phyloP scores from a whole-genome alignment of 2,329 filamentous ascomycete genomes.

The Gnomoniopsis smithogilvyi region DNA sequence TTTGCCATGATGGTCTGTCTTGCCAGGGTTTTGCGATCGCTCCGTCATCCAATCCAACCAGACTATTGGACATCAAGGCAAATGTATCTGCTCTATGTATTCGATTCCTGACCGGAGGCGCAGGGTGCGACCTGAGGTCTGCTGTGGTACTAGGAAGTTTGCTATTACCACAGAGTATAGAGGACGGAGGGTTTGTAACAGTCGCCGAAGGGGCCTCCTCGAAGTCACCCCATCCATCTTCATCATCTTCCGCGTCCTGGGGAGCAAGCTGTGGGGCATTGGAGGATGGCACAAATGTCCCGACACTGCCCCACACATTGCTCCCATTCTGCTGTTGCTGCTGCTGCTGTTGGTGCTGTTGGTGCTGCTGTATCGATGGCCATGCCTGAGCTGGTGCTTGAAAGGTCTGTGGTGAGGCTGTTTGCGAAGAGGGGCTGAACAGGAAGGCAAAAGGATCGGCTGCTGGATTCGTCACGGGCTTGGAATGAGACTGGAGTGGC shows the following conservation, averaged over 20 bases:
- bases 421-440: slow-evolving; percentile 17
- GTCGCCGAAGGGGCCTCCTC: slow-evolving; percentile 47
- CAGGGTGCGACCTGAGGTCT: slow-evolving; percentile 6
- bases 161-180: neutral
- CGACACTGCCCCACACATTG: slow-evolving; percentile 23
- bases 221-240: slow-evolving; percentile 68
- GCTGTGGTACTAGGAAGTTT: neutral
- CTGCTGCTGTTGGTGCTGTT: slow-evolving; percentile 12
- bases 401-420: slow-evolving; percentile 12
- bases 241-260: slow-evolving; percentile 37
- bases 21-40: slow-evolving; percentile 20
- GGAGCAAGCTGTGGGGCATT: slow-evolving; percentile 3
- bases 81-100: slow-evolving; percentile 48
- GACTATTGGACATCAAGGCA: slow-evolving; percentile 51
- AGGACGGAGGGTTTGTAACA: slow-evolving; percentile 15
- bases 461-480: slow-evolving; percentile 13
- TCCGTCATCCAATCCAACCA: slow-evolving; percentile 35
- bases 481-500: slow-evolving; percentile 15
- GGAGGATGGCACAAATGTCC: slow-evolving; percentile 8
- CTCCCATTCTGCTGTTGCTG: slow-evolving; percentile 3
- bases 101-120: slow-evolving; percentile 21
- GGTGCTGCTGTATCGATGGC: slow-evolving; percentile 22
- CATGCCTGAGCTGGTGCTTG: slow-evolving; percentile 20
- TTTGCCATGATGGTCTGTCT: slow-evolving; percentile 20
- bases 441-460: slow-evolving; percentile 32